phyloP scores from a whole-genome alignment of 345 rosid genomes.

The Acer negundo region DNA sequence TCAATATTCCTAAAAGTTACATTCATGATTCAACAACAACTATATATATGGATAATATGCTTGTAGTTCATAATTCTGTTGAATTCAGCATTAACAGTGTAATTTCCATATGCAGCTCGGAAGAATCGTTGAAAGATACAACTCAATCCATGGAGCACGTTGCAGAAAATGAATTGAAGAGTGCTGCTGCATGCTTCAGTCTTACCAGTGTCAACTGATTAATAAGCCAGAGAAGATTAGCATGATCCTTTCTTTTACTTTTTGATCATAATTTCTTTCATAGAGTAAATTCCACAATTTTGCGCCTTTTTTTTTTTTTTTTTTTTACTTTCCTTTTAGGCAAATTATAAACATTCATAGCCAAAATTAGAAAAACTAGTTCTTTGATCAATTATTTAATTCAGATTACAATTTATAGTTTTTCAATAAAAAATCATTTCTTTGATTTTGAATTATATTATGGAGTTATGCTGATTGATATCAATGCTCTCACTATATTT shows the following conservation, averaged over 20 bases:
- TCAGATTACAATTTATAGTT: background rate
- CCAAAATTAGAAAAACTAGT: background rate
- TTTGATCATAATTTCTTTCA: background rate
- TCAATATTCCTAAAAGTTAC: background rate
- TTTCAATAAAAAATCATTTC: background rate
- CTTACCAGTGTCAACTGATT: slow-evolving; percentile 73
- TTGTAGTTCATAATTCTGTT: background rate
- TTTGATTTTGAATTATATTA: background rate
- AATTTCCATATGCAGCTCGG: slow-evolving; percentile 50
- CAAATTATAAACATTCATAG: background rate
- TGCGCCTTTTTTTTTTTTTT: background rate
- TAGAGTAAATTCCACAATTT: slow-evolving; percentile 22
- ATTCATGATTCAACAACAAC: no score
- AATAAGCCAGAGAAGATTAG: slow-evolving; percentile 6
- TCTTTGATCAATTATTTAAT: slow-evolving; percentile 1
- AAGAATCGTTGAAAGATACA: slow-evolving; percentile 58
- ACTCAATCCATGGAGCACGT: slow-evolving; percentile 49
- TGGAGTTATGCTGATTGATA: background rate
- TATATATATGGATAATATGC: background rate
- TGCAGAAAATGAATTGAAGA: slow-evolving; percentile 76
- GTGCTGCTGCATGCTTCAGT: slow-evolving; percentile 82
- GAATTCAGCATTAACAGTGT: background rate
- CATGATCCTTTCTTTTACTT: background rate
- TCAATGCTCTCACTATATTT: background rate
- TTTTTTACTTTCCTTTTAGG: background rate